Evolutionary conservation across 2,329 filamentous ascomycete genomes (phyloP).

Genomic region (Lasiodiplodia gonubiensis): DNA sequence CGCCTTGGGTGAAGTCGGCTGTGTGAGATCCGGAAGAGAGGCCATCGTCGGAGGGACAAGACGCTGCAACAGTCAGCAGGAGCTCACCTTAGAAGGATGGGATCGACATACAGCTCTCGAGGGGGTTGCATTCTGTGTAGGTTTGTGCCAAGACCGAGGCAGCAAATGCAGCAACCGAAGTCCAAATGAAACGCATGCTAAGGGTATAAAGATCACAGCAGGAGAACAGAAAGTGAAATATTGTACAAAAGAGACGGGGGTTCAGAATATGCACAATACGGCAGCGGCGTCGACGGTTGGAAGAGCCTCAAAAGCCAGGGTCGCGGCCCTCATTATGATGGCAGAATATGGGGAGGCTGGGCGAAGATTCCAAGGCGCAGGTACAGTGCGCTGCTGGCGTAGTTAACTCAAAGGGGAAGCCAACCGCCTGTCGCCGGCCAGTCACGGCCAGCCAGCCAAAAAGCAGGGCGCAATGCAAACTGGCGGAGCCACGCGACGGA

Average conservation of each 20-base stretch:
- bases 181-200: conserved; percentile 5
- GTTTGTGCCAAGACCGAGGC: conserved; percentile 38
- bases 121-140: conserved; percentile 44
- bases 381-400: conserved; percentile 3
- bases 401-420: conserved; percentile 5
- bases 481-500: not conserved
- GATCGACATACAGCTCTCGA: conserved; percentile 25
- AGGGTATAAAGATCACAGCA: not conserved
- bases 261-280: conserved; percentile 21
- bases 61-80: conserved; percentile 15
- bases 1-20: conserved; percentile 44
- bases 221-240: not conserved
- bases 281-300: conserved; percentile 7
- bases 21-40: conserved; percentile 37
- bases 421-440: not conserved
- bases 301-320: conserved; percentile 25
- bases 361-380: not conserved
- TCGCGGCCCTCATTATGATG: conserved; percentile 11
- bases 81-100: conserved; percentile 28
- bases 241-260: not conserved
- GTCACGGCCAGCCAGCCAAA: not conserved
- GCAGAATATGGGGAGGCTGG: conserved; percentile 21
- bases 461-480: not conserved
- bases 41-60: conserved; percentile 42
- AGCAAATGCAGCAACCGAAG: not conserved